phyloP scores from a whole-genome alignment of 306 rosid genomes.

The Prunus mume region DNA sequence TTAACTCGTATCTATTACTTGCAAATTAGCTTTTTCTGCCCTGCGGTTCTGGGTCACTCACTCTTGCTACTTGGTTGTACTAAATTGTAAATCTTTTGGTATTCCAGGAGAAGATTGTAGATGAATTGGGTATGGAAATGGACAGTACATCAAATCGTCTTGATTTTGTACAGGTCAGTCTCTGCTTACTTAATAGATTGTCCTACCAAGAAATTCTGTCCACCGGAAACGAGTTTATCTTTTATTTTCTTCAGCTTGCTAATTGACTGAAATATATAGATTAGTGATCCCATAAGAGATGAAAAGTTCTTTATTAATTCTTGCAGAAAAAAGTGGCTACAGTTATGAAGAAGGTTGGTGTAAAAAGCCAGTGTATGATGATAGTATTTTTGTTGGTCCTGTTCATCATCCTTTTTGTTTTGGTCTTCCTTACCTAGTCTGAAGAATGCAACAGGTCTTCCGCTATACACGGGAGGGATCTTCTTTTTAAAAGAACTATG shows the following conservation, averaged over 20 bases:
- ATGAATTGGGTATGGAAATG: conserved; percentile 87
- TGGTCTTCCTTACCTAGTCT: conserved; percentile 83
- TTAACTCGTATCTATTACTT: not conserved
- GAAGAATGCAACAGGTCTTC: conserved; percentile 16
- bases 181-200: conserved; percentile 21
- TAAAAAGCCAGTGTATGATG: conserved; percentile 89
- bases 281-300: not conserved
- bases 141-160: conserved; percentile 92
- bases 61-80: not conserved
- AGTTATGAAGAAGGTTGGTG: conserved; percentile 94
- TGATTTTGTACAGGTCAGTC: conserved; percentile 94
- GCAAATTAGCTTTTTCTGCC: not conserved
- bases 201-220: not conserved
- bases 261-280: not conserved
- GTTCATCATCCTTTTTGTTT: conserved; percentile 80
- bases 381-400: conserved; percentile 71
- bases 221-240: not conserved
- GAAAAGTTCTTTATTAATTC: conserved; percentile 1
- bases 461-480: conserved; percentile 24
- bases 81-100: conserved; percentile 17
- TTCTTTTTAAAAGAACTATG: not conserved
- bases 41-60: not conserved
- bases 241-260: not conserved
- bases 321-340: conserved; percentile 91
- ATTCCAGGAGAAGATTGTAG: conserved; percentile 82